Percentiles rank a stretch among this genome's conserved stretches.
These are phyloP conservation scores for Erodium moschatum DNA, from an alignment of 441 rosid species.

Conservation along the genomic window DNA sequence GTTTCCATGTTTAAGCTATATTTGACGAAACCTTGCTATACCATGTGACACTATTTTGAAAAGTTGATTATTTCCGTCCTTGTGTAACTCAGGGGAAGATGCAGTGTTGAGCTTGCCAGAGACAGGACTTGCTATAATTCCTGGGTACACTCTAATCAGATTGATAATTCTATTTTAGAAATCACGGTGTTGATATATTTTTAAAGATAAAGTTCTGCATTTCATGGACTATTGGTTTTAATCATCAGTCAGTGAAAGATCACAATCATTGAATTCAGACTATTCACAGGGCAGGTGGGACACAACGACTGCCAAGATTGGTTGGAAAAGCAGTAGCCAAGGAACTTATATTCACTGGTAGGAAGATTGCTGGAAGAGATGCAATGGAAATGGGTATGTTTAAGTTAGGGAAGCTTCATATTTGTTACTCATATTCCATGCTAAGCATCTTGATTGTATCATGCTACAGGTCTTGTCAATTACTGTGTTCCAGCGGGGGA, in stretches of 20 bases:
- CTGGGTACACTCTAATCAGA: conserved; percentile 34
- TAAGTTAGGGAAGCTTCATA: conserved; percentile 2
- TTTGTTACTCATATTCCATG: not conserved
- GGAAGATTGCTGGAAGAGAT: conserved; percentile 57
- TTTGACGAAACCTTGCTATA: not conserved
- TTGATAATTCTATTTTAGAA: not conserved
- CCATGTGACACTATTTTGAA: not conserved
- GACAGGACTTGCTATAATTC: conserved; percentile 92
- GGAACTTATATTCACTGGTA: conserved; percentile 77
- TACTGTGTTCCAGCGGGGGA: conserved; percentile 60
- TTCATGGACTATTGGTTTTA: not conserved
- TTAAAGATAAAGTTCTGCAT: not conserved
- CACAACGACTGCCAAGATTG: conserved; percentile 76
- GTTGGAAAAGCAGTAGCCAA: conserved; percentile 72
- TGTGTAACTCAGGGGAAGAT: conserved; percentile 48
- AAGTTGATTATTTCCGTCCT: conserved; percentile 8
- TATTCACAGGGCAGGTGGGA: conserved; percentile 69
- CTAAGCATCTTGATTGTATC: conserved; percentile 1
- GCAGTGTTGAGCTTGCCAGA: conserved; percentile 83
- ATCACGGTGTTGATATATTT: not conserved
- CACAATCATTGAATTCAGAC: conserved; percentile 15
- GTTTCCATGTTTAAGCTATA: not conserved
- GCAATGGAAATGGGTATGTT: conserved; percentile 55
- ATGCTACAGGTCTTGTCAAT: conserved; percentile 57
- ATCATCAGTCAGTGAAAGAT: conserved; percentile 9